Percentiles rank a stretch among this genome's conserved stretches.
phyloP scores from a whole-genome alignment of 2,329 filamentous ascomycete genomes.

The Curvularia sp. region DNA sequence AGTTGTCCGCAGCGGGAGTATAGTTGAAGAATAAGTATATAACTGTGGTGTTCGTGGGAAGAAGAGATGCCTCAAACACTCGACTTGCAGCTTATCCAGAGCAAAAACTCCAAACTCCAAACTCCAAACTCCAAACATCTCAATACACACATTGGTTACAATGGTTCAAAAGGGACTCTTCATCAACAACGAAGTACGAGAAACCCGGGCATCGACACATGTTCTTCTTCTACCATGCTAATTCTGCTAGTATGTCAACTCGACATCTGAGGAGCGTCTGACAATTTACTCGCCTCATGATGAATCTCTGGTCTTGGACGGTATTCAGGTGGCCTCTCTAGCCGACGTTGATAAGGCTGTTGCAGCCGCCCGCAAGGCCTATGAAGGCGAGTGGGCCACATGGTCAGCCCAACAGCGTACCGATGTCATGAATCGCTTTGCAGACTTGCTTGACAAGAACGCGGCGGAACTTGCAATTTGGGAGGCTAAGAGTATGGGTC shows the following conservation, averaged over 20 bases:
- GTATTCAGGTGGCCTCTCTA: constrained; percentile 31
- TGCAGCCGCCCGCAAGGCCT: constrained; percentile 33
- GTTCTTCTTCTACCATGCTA: neutral
- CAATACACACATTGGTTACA: neutral
- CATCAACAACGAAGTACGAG: constrained; percentile 38
- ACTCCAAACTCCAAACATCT: neutral
- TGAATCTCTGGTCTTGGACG: constrained; percentile 31
- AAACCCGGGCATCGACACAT: neutral
- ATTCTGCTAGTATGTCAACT: constrained; percentile 28
- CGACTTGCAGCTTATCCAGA: neutral
- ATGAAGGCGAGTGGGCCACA: constrained; percentile 30
- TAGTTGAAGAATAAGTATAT: neutral
- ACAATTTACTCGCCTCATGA: constrained; percentile 36
- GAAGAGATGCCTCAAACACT: neutral
- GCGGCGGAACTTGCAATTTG: constrained; percentile 16
- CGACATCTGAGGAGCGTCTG: constrained; percentile 30
- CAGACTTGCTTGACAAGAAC: constrained; percentile 34
- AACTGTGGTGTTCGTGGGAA: neutral
- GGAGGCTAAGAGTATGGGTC: constrained; percentile 29
- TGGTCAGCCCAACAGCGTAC: constrained; percentile 33
- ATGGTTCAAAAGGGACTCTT: constrained; percentile 28
- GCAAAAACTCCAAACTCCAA: neutral
- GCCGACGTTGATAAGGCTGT: constrained; percentile 39
- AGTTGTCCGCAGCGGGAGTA: neutral
- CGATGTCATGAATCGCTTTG: constrained; percentile 32